Base-by-base conservation (phyloP, 148 eudicot genomes). In the Chenopodium suecicum region DNA sequence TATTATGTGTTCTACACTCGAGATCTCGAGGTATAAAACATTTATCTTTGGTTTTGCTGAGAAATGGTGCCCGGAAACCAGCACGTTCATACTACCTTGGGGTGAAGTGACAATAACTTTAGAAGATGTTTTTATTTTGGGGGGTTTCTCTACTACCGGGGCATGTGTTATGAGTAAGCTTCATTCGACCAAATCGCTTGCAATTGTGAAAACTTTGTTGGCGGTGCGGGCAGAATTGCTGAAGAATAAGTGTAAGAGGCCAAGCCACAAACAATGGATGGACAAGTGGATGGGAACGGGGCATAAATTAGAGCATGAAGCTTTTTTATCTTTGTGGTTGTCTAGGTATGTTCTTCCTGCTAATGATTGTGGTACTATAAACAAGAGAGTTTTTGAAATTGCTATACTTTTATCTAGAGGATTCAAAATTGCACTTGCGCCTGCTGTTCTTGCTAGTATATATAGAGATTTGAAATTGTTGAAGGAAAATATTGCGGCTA, bases 321-420 rank as follows among this genome's bases (percentile, higher is more conserved):
- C 90, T 19, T 89, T 90, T 78, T 85, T 90, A 14, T 78, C 80
- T 54, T 54, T 82, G 32, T 90, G 93, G 93, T 25, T 90, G 16
- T 89, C 91, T 4, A 79, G 88, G 81, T 86, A 58, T 75, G 88
- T 90, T 6, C 62, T 90, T 2, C 85, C 84, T 9, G 12, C 52
- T 72, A 34, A 74, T 19, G 6, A 70, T 52, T 6, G 8, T 17
- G 2, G 25, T 16, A 78, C 83, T 7, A 79, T 88, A 0, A 78
- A 73, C 9, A 86, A 77, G 16, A 37, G 70, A 31, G 76, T 84
- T 67, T 75, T 79, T 41, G 62, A 22, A 25, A 46, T 87, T 23
- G 93, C 88, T 32, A 72, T 86, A 13, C 76, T 34, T 66, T 80
- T 90, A 54, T 75, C 91, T 64, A 87, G 81, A 52, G 93, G 89